A percentile compares a stretch with the other conserved stretches of the same genome.
Conservation (phyloP, 2,329 filamentous ascomycete genomes). For the Lasiodiplodia theobromae region DNA sequence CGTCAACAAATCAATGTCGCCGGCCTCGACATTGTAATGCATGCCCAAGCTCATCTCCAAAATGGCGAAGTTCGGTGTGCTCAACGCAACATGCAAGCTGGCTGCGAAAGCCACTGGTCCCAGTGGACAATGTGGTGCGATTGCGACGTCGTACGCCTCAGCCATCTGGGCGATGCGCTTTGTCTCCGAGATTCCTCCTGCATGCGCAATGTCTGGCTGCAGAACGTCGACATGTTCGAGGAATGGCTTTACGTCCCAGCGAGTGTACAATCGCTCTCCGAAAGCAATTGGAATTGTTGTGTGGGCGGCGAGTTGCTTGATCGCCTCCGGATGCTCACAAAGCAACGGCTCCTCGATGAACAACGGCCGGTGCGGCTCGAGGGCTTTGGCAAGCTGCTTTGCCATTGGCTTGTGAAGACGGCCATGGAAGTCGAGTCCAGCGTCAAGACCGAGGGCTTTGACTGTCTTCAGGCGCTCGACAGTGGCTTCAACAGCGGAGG, state of each 20-base stretch:
- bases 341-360: slow-evolving; percentile 79
- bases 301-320: slow-evolving; percentile 65
- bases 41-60: slow-evolving; percentile 82
- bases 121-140: slow-evolving; percentile 76
- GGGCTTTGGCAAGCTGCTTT: slow-evolving; percentile 71
- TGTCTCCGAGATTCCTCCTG: slow-evolving; percentile 75
- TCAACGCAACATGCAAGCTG: slow-evolving; percentile 69
- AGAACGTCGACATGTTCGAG: slow-evolving; percentile 74
- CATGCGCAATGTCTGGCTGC: slow-evolving; percentile 75
- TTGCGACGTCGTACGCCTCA: slow-evolving; percentile 75
- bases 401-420: slow-evolving; percentile 80
- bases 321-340: slow-evolving; percentile 71
- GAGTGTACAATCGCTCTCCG: slow-evolving; percentile 73
- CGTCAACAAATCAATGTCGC: slow-evolving; percentile 55
- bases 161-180: slow-evolving; percentile 73
- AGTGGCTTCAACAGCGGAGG: slow-evolving; percentile 66
- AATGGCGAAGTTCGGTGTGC: slow-evolving; percentile 70
- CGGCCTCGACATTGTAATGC: slow-evolving; percentile 69
- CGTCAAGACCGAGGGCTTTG: slow-evolving; percentile 73
- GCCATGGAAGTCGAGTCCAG: slow-evolving; percentile 79
- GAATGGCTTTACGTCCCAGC: slow-evolving; percentile 78
- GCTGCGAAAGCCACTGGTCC: slow-evolving; percentile 77
- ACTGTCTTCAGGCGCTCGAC: slow-evolving; percentile 73
- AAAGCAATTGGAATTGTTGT: slow-evolving; percentile 73
- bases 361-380: slow-evolving; percentile 73